A percentile compares a stretch with the other conserved stretches of the same genome.
These are phyloP conservation scores for Fusarium annulatum DNA, from an alignment of 2,329 filamentous ascomycete species.

Conservation along the genomic window DNA sequence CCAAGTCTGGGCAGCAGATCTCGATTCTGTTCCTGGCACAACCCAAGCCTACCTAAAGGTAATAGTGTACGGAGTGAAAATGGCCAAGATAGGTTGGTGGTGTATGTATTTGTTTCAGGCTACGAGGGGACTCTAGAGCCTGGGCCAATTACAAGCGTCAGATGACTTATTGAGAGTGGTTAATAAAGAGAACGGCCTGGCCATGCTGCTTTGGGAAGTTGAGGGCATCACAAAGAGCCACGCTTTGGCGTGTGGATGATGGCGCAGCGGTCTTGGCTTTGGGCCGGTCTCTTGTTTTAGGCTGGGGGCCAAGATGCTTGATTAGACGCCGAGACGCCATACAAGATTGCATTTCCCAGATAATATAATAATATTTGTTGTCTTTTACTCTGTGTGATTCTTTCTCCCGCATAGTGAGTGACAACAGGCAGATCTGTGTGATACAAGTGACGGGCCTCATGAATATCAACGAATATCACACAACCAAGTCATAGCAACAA, in stretches of 20 bases:
- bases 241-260: constrained; percentile 22
- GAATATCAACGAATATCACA: not conserved
- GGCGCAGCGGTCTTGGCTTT: constrained; percentile 27
- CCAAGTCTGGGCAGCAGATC: constrained; percentile 35
- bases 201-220: constrained; percentile 16
- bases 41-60: not conserved
- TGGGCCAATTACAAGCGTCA: constrained; percentile 17
- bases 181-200: constrained; percentile 11
- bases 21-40: constrained; percentile 30
- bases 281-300: not conserved
- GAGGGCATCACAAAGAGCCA: constrained; percentile 30
- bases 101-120: constrained; percentile 36
- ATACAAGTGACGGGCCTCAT: not conserved
- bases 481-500: not conserved
- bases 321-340: constrained; percentile 20
- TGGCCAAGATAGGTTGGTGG: constrained; percentile 15
- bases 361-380: not conserved
- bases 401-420: not conserved
- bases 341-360: constrained; percentile 9
- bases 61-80: not conserved
- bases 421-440: not conserved
- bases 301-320: constrained; percentile 31
- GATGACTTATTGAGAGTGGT: constrained; percentile 18
- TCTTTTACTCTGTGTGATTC: not conserved
- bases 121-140: constrained; percentile 1